Percentiles rank a stretch among this genome's conserved stretches.
These are phyloP conservation scores for Curvularia lunata DNA, from an alignment of 2,329 filamentous ascomycete species.

Conservation along the genomic window DNA sequence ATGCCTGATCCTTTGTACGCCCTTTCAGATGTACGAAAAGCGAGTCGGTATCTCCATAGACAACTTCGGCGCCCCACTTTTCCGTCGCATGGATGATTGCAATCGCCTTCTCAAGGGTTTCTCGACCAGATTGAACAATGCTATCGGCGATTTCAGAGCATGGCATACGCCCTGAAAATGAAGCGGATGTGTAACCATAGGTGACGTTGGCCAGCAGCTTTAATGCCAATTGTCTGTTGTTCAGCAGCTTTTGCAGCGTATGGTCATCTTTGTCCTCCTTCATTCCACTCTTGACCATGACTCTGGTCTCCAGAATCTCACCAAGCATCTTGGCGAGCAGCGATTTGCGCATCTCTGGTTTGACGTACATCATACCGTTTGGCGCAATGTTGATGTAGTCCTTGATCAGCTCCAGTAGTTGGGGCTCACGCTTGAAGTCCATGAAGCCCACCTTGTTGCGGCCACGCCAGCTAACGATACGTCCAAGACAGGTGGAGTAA, in stretches of 20 bases:
- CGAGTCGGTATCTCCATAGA: constrained; percentile 97
- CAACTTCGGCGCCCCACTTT: constrained; percentile 92
- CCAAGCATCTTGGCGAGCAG: constrained; percentile 94
- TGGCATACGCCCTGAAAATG: constrained; percentile 96
- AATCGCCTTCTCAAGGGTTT: constrained; percentile 93
- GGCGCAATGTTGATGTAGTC: constrained; percentile 91
- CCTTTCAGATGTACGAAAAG: constrained; percentile 90
- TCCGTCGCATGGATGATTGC: constrained; percentile 87
- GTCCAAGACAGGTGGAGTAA: constrained; percentile 93
- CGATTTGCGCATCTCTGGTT: constrained; percentile 83
- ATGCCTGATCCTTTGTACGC: constrained; percentile 84
- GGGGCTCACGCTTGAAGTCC: constrained; percentile 78
- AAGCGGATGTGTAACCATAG: constrained; percentile 96
- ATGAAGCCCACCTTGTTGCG: constrained; percentile 93
- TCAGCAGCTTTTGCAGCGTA: constrained; percentile 81
- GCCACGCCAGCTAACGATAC: constrained; percentile 86
- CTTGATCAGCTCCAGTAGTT: constrained; percentile 77
- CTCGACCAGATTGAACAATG: constrained; percentile 93
- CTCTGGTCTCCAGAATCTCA: constrained; percentile 91
- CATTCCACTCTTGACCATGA: constrained; percentile 99
- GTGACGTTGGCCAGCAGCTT: constrained; percentile 99
- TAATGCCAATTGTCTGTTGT: constrained; percentile 91
- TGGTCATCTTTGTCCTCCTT: constrained; percentile 90
- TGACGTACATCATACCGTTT: constrained; percentile 96
- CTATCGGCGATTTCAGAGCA: constrained; percentile 98